Conservation (phyloP, 345 rosid genomes). For the Dimocarpus longan region DNA sequence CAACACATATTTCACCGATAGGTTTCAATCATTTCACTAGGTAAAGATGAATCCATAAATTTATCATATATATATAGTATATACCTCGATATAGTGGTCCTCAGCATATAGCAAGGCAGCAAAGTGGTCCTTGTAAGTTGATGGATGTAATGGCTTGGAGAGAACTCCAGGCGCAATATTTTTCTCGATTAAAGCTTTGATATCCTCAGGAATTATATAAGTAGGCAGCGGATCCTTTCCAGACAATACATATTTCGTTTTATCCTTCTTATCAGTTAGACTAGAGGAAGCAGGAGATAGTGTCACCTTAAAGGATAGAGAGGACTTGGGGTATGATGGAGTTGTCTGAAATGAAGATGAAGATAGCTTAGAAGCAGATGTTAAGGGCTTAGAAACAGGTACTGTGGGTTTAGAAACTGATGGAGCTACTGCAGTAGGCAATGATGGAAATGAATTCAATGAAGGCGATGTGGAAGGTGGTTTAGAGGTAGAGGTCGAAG, state of each 20-base stretch:
- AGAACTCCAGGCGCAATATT: slow-evolving; percentile 32
- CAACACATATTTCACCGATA: slow-evolving; percentile 14
- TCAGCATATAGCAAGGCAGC: slow-evolving; percentile 45
- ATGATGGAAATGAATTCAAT: not conserved
- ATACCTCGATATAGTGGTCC: slow-evolving; percentile 36
- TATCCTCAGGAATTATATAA: slow-evolving; percentile 34
- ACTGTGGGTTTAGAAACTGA: not conserved
- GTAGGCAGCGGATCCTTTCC: slow-evolving; percentile 20
- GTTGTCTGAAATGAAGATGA: not conserved
- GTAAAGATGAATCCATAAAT: slow-evolving; percentile 19
- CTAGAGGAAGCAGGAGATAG: slow-evolving; percentile 12
- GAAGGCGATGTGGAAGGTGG: not conserved
- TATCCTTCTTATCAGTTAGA: not conserved
- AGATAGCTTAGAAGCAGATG: slow-evolving; percentile 15
- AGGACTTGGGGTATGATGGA: slow-evolving; percentile 2
- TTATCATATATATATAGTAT: not conserved
- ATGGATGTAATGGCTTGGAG: slow-evolving; percentile 17
- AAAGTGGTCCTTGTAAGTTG: slow-evolving; percentile 35
- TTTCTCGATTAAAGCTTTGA: slow-evolving; percentile 25
- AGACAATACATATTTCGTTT: not conserved
- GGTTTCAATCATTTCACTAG: slow-evolving; percentile 12
- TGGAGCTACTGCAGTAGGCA: too few relatives aligned
- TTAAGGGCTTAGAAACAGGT: not conserved
- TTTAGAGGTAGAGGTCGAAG: not conserved
- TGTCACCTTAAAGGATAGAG: slow-evolving; percentile 20